Evolutionary conservation across 108 stramenopile species (phyloP).

Genomic region (Cyclotella kingstonii): DNA sequence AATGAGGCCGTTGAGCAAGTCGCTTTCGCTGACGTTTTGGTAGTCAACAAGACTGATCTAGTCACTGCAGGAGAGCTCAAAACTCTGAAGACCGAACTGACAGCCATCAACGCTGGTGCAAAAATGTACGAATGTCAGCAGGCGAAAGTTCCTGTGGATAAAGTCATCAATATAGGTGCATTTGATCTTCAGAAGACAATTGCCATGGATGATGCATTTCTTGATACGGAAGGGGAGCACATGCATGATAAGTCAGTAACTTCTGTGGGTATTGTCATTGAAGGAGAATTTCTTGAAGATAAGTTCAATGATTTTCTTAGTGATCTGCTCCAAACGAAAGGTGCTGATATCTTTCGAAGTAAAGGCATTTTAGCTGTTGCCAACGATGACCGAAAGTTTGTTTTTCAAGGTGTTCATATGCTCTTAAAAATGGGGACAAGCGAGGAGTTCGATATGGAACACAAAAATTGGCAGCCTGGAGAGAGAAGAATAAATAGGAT

Average conservation of each 20-base stretch:
- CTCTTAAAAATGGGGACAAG: conserved; percentile 70
- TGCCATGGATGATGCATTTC: not conserved
- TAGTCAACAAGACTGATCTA: conserved; percentile 87
- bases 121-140: conserved; percentile 38
- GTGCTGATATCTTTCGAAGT: conserved; percentile 88
- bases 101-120: conserved; percentile 60
- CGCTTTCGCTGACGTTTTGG: conserved; percentile 82
- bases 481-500: conserved; percentile 61
- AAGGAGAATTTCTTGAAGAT: conserved; percentile 63
- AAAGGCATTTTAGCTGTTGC: conserved; percentile 92
- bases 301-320: conserved; percentile 68
- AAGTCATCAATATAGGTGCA: not conserved
- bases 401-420: conserved; percentile 96
- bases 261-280: conserved; percentile 60
- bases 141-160: conserved; percentile 7
- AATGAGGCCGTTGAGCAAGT: conserved; percentile 97
- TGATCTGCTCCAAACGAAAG: conserved; percentile 73
- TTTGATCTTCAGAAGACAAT: not conserved
- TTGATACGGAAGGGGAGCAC: conserved; percentile 56
- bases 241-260: conserved; percentile 72
- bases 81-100: conserved; percentile 48
- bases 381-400: conserved; percentile 82
- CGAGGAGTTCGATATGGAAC: conserved; percentile 34
- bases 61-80: conserved; percentile 40
- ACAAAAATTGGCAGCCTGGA: too few species aligned